These are phyloP conservation scores for Podaxis sp. DNA, from an alignment of 768 basidiomycete species.

Conservation along the genomic window DNA sequence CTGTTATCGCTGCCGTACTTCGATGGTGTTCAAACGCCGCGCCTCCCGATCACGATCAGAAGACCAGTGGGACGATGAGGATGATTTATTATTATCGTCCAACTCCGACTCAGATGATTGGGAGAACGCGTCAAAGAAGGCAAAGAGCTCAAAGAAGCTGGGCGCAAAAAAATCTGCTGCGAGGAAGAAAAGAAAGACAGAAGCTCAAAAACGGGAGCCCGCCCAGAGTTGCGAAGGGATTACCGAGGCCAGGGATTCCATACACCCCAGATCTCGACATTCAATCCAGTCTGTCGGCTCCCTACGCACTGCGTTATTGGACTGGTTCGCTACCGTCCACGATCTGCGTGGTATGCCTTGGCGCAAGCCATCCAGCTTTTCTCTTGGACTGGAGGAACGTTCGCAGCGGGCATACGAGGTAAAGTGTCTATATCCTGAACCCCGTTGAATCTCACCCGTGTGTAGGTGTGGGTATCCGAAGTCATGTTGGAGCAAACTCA, in stretches of 20 bases:
- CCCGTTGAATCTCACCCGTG: not conserved
- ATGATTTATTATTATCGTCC: conserved; percentile 9
- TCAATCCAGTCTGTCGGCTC: conserved; percentile 38
- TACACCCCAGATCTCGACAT: conserved; percentile 52
- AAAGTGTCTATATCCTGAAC: conserved; percentile 11
- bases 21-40: conserved; percentile 25
- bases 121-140: conserved; percentile 22
- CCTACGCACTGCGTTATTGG: conserved; percentile 50
- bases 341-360: conserved; percentile 85
- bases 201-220: conserved; percentile 5
- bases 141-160: conserved; percentile 7
- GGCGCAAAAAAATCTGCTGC: not conserved
- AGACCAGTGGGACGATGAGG: conserved; percentile 20
- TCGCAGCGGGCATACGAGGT: conserved; percentile 94
- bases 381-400: conserved; percentile 53
- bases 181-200: conserved; percentile 12
- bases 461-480: conserved; percentile 85
- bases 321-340: conserved; percentile 75
- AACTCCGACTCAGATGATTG: conserved; percentile 17
- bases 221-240: conserved; percentile 15
- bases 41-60: conserved; percentile 20
- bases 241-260: conserved; percentile 17
- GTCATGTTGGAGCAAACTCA: conserved; percentile 98
- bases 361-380: conserved; percentile 71
- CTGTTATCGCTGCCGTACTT: not conserved